Percentiles rank a stretch among this genome's conserved stretches.
phyloP scores from a whole-genome alignment of 1,284 basidiomycete genomes.

The Clitocybe nebularis region DNA sequence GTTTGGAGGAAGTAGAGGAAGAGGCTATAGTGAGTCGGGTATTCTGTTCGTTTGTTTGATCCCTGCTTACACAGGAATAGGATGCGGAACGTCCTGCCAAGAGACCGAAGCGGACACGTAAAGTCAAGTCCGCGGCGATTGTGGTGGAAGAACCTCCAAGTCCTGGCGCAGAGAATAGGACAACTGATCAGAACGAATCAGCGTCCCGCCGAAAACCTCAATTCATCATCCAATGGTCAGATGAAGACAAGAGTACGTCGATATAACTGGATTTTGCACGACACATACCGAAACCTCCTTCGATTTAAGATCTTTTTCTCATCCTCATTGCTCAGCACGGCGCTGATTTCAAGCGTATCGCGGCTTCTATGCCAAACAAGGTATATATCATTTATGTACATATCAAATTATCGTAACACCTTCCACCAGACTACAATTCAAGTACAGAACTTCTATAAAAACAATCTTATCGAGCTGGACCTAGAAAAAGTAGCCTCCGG shows the following conservation, averaged over 20 bases:
- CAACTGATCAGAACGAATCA: constrained; percentile 24
- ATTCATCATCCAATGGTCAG: constrained; percentile 42
- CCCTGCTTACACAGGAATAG: constrained; percentile 19
- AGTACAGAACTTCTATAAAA: constrained; percentile 66
- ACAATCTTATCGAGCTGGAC: constrained; percentile 41
- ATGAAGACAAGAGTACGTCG: constrained; percentile 54
- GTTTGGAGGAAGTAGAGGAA: constrained; percentile 36
- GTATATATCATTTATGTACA: constrained; percentile 26
- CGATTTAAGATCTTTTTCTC: constrained; percentile 52
- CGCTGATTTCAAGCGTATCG: constrained; percentile 73
- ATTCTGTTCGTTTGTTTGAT: constrained; percentile 3
- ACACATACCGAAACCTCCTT: constrained; percentile 19
- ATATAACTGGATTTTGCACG: constrained; percentile 10
- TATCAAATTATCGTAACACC: constrained; percentile 8
- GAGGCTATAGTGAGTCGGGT: constrained; percentile 23
- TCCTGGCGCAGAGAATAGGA: constrained; percentile 19
- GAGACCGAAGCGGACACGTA: constrained; percentile 32
- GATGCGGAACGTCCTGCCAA: constrained; percentile 31
- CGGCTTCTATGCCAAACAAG: constrained; percentile 73
- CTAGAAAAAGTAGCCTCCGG: constrained; percentile 31
- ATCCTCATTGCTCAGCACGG: constrained; percentile 66
- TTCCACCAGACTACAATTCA: constrained; percentile 64
- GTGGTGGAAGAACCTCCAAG: constrained; percentile 26
- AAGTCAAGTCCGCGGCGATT: constrained; percentile 34
- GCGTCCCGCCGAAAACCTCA: constrained; percentile 32